phyloP scores from a whole-genome alignment of 352 stramenopile species.

The Pythium volutum region DNA sequence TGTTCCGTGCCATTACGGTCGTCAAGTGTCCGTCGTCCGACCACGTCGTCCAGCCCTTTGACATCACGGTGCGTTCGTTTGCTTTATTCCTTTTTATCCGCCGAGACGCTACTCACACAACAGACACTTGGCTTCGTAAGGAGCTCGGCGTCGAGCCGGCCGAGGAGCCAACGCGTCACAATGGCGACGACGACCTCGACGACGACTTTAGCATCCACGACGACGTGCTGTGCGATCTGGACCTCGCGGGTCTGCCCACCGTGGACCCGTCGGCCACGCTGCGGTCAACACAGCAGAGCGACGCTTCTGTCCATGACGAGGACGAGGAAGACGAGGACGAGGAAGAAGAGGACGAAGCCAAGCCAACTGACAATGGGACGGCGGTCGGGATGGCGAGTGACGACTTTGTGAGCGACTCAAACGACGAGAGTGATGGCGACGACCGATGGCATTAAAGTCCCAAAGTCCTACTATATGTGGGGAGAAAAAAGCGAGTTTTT shows the following conservation, averaged over 20 bases:
- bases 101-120: no score
- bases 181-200: conserved; percentile 15
- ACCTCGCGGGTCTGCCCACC: conserved; percentile 35
- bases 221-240: conserved; percentile 49
- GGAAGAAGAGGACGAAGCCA: background rate
- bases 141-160: conserved; percentile 40
- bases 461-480: no score
- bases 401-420: conserved; percentile 28
- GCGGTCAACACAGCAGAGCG: conserved; percentile 60
- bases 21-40: conserved; percentile 60
- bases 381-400: conserved; percentile 6
- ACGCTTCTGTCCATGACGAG: conserved; percentile 4
- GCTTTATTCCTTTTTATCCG: background rate
- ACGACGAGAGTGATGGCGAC: conserved; percentile 17
- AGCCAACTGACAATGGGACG: background rate
- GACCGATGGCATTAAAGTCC: background rate
- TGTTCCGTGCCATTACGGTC: conserved; percentile 50
- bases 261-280: conserved; percentile 47
- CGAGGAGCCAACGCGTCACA: conserved; percentile 24
- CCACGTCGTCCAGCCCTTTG: conserved; percentile 61
- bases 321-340: background rate
- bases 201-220: conserved; percentile 46
- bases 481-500: background rate
- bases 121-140: no score
- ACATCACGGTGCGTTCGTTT: conserved; percentile 42